phyloP scores from a whole-genome alignment of 2,329 filamentous ascomycete genomes.

The Macrophomina pseudophaseolina region DNA sequence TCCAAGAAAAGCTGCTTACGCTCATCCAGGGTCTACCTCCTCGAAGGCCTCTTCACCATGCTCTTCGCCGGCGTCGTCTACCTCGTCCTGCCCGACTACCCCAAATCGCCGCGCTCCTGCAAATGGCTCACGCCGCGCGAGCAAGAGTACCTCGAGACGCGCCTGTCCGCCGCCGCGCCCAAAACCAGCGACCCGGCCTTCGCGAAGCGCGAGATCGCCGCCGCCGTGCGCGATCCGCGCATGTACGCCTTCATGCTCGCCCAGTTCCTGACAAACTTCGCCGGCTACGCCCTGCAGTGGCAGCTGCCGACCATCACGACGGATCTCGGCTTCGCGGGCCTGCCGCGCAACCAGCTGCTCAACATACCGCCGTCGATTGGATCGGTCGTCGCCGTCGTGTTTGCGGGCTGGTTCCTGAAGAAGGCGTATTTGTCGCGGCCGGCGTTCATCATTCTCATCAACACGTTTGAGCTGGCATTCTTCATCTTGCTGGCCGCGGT shows the following conservation, averaged over 20 bases:
- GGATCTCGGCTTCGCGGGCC: conserved; percentile 47
- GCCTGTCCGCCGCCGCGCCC: conserved; percentile 47
- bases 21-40: conserved; percentile 46
- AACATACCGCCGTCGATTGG: conserved; percentile 54
- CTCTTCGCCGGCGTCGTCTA: conserved; percentile 47
- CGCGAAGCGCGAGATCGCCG: conserved; percentile 42
- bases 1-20: not conserved
- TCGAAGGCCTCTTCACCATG: conserved; percentile 52
- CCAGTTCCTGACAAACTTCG: conserved; percentile 49
- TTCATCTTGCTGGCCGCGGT: conserved; percentile 53
- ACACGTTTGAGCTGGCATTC: conserved; percentile 49
- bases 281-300: conserved; percentile 50
- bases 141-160: conserved; percentile 48
- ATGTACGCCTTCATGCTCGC: conserved; percentile 47
- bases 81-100: conserved; percentile 52
- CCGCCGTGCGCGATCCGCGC: conserved; percentile 41
- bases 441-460: conserved; percentile 49
- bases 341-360: conserved; percentile 52
- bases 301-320: conserved; percentile 51
- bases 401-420: conserved; percentile 49
- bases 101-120: conserved; percentile 46
- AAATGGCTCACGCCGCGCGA: conserved; percentile 47
- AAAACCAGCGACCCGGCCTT: conserved; percentile 46
- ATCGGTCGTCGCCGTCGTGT: conserved; percentile 46
- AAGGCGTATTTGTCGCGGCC: conserved; percentile 48